Evolutionary conservation across 1,284 basidiomycete genomes (phyloP), one percentile per base, ranked within the genome.

Genomic region (Phenoliferia sp.): DNA sequence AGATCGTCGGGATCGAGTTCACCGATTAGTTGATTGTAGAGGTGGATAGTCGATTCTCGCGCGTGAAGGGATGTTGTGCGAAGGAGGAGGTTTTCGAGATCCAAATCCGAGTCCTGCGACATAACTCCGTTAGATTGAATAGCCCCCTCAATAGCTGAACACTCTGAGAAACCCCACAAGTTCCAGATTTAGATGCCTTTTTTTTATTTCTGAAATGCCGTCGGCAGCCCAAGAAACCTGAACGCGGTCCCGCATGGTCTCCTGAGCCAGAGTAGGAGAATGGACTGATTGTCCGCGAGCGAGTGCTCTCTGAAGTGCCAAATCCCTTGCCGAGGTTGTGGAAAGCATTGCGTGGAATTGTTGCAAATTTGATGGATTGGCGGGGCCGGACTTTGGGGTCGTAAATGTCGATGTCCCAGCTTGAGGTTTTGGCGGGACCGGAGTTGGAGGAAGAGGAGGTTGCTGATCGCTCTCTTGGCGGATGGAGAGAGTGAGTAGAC

Each of bases 31-130:
- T 61, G 32, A 5, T 29, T 16, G 19, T 61, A 29, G 28, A 54
- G 60, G 22, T 61, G 32, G 1, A 32, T n/a, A 5, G 44, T 61
- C 3, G 57, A 34, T 19, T 59, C 57, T 10, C 57, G 57, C 33
- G 57, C 59, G 31, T 61, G 59, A 0, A 22, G 19, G 1, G 59
- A 26, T 4, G 59, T 63, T n/a, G 35, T 32, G 1, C 32, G 39
- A 12, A 62, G 61, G 26, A 32, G 17, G n/a, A 70, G 52, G 4
- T 39, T 48, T 29, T 65, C 64, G 29, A 68, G 52, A 16, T 60
- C 31, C 36, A 52, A n/a, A 1, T 56, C 36, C 9, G 58, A 15
- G 19, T 39, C 33, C 31, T 59, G 39, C 0, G 26, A n/a, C n/a
- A n/a, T n/a, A n/a, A n/a, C n/a, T n/a, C n/a, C n/a, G n/a, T n/a